Conservation (phyloP, 2,329 filamentous ascomycete genomes). For the Ascocoryne sarcoides region DNA sequence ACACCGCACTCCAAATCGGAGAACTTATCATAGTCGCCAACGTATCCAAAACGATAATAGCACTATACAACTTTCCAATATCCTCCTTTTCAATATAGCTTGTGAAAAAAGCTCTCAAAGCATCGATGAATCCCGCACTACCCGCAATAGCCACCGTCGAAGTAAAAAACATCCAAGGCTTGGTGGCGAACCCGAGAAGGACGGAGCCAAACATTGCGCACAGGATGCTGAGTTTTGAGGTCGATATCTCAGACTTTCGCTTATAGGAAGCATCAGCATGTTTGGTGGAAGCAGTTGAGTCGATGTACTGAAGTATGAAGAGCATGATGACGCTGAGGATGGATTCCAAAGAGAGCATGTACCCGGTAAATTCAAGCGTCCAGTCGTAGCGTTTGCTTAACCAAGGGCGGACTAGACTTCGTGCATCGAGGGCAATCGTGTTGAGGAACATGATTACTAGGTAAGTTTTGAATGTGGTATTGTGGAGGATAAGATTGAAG, state of each 20-base stretch:
- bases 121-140: constrained; percentile 1
- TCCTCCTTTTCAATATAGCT: not conserved
- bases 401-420: constrained; percentile 1
- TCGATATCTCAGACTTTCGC: not conserved
- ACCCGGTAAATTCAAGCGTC: not conserved
- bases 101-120: constrained; percentile 1
- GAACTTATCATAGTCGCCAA: not conserved
- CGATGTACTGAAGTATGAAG: constrained; percentile 1
- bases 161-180: not conserved
- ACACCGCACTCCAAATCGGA: constrained; percentile 1
- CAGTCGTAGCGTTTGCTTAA: constrained; percentile 3
- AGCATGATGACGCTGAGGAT: not conserved
- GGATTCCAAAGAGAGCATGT: constrained; percentile 1
- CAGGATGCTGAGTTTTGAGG: not conserved
- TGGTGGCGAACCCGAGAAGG: not conserved
- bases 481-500: not conserved
- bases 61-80: constrained; percentile 1
- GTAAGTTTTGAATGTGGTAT: not conserved
- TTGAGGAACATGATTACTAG: constrained; percentile 2
- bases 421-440: not conserved
- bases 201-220: not conserved
- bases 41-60: not conserved
- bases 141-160: not conserved
- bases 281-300: not conserved
- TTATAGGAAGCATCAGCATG: not conserved